These are phyloP conservation scores for Talaromyces stipitatus DNA, from an alignment of 495 filamentous ascomycete species.

Conservation along the genomic window DNA sequence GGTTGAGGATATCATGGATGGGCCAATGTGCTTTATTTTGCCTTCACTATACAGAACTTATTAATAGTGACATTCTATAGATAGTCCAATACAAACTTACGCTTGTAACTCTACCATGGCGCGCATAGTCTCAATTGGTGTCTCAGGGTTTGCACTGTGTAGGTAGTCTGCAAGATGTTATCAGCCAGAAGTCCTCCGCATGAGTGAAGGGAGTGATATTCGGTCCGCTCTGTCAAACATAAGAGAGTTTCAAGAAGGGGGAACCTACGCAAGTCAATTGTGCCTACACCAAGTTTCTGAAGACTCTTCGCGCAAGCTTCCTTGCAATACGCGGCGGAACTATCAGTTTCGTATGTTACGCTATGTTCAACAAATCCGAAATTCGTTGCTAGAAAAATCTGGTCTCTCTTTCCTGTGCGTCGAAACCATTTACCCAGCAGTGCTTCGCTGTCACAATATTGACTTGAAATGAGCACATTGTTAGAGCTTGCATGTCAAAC, in stretches of 20 bases:
- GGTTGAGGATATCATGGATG: conserved; percentile 22
- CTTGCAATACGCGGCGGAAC: conserved; percentile 36
- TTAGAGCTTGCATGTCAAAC: background rate
- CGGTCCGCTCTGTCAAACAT: too few species aligned
- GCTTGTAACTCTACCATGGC: conserved; percentile 40
- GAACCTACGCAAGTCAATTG: conserved; percentile 36
- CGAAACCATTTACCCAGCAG: conserved; percentile 50
- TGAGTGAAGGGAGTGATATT: background rate
- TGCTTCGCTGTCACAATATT: conserved; percentile 38
- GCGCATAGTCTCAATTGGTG: conserved; percentile 42
- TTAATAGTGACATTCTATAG: background rate
- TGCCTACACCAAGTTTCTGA: conserved; percentile 29
- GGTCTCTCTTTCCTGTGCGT: conserved; percentile 38
- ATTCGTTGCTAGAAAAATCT: conserved; percentile 52
- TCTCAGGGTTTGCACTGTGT: conserved; percentile 27
- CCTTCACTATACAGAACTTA: conserved; percentile 25
- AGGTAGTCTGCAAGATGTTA: conserved; percentile 15
- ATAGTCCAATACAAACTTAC: conserved; percentile 15
- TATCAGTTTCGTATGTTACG: conserved; percentile 17
- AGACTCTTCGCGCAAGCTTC: conserved; percentile 37
- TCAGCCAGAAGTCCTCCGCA: background rate
- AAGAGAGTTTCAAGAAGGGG: background rate
- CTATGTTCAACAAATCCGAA: conserved; percentile 31
- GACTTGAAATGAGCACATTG: background rate
- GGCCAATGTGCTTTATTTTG: conserved; percentile 41